A percentile compares a stretch with the other conserved stretches of the same genome.
Evolutionary conservation across 345 rosid species (phyloP).

Genomic region (Gossypium thurberi): DNA sequence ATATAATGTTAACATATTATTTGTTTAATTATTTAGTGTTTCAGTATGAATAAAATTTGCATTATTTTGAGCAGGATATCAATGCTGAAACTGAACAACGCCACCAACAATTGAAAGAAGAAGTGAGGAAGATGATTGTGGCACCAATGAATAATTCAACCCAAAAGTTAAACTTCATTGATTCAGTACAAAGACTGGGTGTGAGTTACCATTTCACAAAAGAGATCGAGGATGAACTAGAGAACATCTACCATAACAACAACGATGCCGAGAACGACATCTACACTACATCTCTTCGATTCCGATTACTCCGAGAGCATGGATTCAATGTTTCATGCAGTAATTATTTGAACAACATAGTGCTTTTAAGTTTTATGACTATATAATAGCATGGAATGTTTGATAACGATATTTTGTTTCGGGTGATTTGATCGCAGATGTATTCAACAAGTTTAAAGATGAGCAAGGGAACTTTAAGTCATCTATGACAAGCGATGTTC

Average conservation of each 20-base stretch:
- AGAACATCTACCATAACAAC: background rate
- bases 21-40: background rate
- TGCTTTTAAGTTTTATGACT: background rate
- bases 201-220: slow-evolving; percentile 14
- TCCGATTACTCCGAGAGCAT: slow-evolving; percentile 10
- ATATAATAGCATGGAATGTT: background rate
- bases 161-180: slow-evolving; percentile 18
- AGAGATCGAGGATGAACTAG: background rate
- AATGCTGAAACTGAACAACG: background rate
- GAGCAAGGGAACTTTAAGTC: slow-evolving; percentile 18
- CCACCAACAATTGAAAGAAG: slow-evolving; percentile 13
- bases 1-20: background rate
- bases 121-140: slow-evolving; percentile 21
- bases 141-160: background rate
- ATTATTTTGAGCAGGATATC: background rate
- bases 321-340: background rate
- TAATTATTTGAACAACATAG: background rate
- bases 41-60: background rate
- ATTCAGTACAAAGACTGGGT: slow-evolving; percentile 25
- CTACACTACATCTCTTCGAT: background rate
- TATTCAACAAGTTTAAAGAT: slow-evolving; percentile 26
- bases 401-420: background rate
- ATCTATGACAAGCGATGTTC: background rate
- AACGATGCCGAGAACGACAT: background rate
- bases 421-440: slow-evolving; percentile 8